phyloP scores from a whole-genome alignment of 805 yeast genomes.

The Candida maris region DNA sequence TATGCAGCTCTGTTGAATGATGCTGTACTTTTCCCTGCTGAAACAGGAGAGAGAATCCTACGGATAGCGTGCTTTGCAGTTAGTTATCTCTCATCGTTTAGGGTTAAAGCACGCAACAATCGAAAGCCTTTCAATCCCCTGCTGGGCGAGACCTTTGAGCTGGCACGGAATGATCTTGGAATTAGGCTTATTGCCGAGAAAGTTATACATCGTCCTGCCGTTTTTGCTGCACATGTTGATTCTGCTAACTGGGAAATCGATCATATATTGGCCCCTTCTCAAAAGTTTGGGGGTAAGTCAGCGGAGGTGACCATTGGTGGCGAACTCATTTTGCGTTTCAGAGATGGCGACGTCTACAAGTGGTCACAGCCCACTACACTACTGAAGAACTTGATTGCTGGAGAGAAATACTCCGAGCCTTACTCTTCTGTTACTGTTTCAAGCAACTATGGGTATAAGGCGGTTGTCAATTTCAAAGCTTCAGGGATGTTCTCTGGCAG shows the following conservation, averaged over 20 bases:
- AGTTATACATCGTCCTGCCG: conserved; percentile 81
- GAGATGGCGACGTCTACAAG: conserved; percentile 67
- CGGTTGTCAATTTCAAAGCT: conserved; percentile 66
- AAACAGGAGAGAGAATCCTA: conserved; percentile 56
- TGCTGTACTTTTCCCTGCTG: conserved; percentile 47
- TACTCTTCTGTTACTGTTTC: conserved; percentile 60
- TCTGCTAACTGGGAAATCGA: conserved; percentile 62
- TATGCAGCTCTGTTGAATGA: conserved; percentile 63
- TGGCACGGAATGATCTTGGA: conserved; percentile 80
- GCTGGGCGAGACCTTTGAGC: conserved; percentile 88
- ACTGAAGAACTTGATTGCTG: conserved; percentile 85
- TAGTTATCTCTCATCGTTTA: conserved; percentile 62
- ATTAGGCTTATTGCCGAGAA: conserved; percentile 78
- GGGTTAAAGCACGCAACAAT: conserved; percentile 69
- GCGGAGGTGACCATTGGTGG: conserved; percentile 82
- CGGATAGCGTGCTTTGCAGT: conserved; percentile 81
- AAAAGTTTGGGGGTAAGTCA: conserved; percentile 94
- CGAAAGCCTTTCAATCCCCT: conserved; percentile 95
- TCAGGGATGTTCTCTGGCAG: conserved; percentile 86
- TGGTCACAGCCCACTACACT: conserved; percentile 84
- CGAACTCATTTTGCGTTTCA: conserved; percentile 49
- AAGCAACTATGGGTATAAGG: conserved; percentile 64
- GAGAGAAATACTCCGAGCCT: conserved; percentile 93
- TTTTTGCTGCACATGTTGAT: conserved; percentile 79
- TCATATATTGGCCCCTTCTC: conserved; percentile 68